These are phyloP conservation scores for Podospora bellae-mahoneyi DNA, from an alignment of 495 filamentous ascomycete genomes.

Conservation along the genomic window DNA sequence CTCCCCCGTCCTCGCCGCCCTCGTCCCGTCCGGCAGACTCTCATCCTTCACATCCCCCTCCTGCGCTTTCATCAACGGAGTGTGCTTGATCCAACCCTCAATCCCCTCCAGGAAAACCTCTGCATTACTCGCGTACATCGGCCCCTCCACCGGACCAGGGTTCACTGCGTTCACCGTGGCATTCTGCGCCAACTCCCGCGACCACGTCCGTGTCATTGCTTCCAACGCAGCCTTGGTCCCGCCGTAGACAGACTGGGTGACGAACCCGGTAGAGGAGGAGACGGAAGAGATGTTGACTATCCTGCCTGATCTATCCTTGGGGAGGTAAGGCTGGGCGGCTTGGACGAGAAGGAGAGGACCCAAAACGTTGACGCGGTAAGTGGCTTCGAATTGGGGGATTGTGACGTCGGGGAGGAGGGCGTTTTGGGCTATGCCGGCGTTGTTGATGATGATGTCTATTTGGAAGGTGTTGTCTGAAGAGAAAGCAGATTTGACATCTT, in stretches of 20 bases:
- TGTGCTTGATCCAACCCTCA: conserved; percentile 58
- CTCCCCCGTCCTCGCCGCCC: conserved; percentile 69
- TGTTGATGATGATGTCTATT: conserved; percentile 88
- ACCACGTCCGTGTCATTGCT: conserved; percentile 90
- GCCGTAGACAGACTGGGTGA: conserved; percentile 72
- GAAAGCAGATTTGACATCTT: conserved; percentile 25
- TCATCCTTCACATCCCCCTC: conserved; percentile 59
- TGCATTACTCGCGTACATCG: conserved; percentile 54
- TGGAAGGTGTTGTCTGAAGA: conserved; percentile 44
- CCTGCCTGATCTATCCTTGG: conserved; percentile 68
- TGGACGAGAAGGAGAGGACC: conserved; percentile 79
- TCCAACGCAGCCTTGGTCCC: conserved; percentile 89
- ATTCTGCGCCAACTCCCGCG: conserved; percentile 71
- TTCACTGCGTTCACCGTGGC: conserved; percentile 86
- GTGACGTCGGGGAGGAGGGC: conserved; percentile 55
- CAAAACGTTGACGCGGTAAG: conserved; percentile 80
- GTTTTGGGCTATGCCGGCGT: conserved; percentile 70
- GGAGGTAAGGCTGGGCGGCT: conserved; percentile 66
- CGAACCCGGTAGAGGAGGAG: conserved; percentile 64
- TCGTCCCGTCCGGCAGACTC: conserved; percentile 50
- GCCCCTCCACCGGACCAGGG: conserved; percentile 80
- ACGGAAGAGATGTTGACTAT: conserved; percentile 77
- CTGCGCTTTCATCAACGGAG: conserved; percentile 58
- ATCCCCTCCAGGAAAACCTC: conserved; percentile 41
- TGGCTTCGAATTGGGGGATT: conserved; percentile 60